Evolutionary conservation across 805 yeast species (phyloP), one percentile per base, ranked within the genome.

Genomic region (Spathaspora sp.): DNA sequence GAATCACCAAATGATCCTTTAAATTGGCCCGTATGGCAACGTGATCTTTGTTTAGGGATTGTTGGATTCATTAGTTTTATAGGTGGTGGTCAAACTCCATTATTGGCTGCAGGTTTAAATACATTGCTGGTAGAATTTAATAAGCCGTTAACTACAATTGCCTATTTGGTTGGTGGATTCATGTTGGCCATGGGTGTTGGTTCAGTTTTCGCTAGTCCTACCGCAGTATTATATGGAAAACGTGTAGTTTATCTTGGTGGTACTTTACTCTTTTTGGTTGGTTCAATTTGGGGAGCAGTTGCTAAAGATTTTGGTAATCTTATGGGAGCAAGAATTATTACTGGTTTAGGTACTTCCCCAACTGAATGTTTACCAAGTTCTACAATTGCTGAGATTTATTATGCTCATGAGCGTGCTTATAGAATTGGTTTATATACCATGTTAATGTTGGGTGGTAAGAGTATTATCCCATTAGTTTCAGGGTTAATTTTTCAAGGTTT

Each of bases 1-100:
- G 80, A 82, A 56, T 70, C 78, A 55, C 84, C 85, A 4, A 82
- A 83, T 57, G 88, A 83, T 55, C 88, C 88, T 2, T 68, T 83
- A 42, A 83, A 83, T 58, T 82, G 87, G 88, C 85, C 87, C 1
- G 58, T 73, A 7, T 79, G 84, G 81, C 70, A 80, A 42, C 68
- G 85, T 28, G 87, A 82, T 54, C 52, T 80, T 46, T 80, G 85
- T 7, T 65, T 82, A 42, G 56, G 73, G 10, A 77, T 76, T 16
- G 73, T 82, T 32, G 86, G 86, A 5, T 74, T 79, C 57, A 85
- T 79, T 54, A 78, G 82, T 11, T 79, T 82, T 57, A 66, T 82
- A 10, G 82, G 83, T 4, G 87, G 87, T 29, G 87, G 87, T 31
- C 83, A 79, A 63, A 76, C 84, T 2, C 81, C 87, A 3, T 66